Base-by-base conservation (phyloP, 2,329 filamentous ascomycete species). In the Penicillium glabrum region DNA sequence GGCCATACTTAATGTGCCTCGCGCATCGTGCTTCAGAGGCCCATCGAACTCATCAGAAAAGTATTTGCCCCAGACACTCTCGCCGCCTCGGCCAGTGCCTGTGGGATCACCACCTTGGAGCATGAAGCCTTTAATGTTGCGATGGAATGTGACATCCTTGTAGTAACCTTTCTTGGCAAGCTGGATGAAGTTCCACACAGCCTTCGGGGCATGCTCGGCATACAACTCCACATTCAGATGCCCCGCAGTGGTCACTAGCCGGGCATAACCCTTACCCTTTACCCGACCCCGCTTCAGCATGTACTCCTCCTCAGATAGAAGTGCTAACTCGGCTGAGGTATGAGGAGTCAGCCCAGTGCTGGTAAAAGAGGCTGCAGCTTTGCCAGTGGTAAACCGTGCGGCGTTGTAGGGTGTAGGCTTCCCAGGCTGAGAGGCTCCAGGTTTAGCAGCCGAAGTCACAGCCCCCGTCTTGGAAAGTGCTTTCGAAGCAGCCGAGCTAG, bases 61-160 rank as follows among this genome's bases (percentile, higher is more conserved):
- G 59, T 92, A 90, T 75, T 96, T 96, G 57, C 90, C 90, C 95
- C 95, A 99, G 58, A 96, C 87, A 68, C 90, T 96, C 48, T 86
- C 80, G 0, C 95, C 95, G n/a, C 95, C 95, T 59, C 91, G 85
- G 1, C 95, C 95, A 0, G 92, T 96, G 1, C 93, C 93, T 0
- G 91, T 91, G 0, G 95, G 95, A 71, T 99, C 95, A 37, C 95
- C 95, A 44, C 93, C 93, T 73, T 99, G 95, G 39, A 99, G 90
- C 95, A 99, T 99, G 72, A 99, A 99, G 66, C 90, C 91, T 56
- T 88, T 88, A 67, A 99, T 97, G 72, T 96, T 97, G 61, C 95
- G 87, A 75, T 99, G 95, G 71, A 99, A 99, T 13, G 83, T 75
- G 2, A 96, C 88, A 61, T 85, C 85, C 51, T 86, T 86, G 78